Conservation (phyloP, 73 alveolate species). For the Stentor roeselii region DNA sequence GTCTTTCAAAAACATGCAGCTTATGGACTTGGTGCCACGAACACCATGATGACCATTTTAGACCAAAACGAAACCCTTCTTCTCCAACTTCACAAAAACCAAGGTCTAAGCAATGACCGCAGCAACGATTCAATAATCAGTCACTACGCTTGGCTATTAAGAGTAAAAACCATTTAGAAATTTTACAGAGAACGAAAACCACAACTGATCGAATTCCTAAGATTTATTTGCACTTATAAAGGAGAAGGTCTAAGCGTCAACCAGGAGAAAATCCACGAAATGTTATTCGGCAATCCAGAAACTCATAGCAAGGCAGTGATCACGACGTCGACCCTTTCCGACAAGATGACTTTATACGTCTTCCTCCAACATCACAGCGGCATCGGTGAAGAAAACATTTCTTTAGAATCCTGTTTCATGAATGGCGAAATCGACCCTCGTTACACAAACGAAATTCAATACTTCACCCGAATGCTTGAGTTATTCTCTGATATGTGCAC, state of each 20-base stretch:
- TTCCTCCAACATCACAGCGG: background rate
- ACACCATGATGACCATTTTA: constrained; percentile 14
- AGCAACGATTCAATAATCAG: background rate
- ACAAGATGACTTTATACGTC: background rate
- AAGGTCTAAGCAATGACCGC: background rate
- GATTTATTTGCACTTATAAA: constrained; percentile 5
- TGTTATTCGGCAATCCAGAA: background rate
- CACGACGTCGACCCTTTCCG: background rate
- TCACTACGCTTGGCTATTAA: background rate
- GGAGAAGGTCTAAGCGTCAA: constrained; percentile 27
- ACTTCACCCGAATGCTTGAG: constrained; percentile 25
- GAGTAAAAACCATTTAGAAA: background rate
- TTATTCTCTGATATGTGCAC: constrained; percentile 13
- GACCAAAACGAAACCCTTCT: constrained; percentile 18
- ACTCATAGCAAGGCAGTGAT: background rate
- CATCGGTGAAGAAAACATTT: constrained; percentile 19
- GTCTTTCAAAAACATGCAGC: background rate
- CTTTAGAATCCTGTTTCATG: constrained; percentile 1
- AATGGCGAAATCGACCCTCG: constrained; percentile 1
- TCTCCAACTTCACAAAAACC: constrained; percentile 16
- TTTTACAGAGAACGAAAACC: constrained; percentile 22
- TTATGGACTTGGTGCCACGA: constrained; percentile 19
- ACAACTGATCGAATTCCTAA: constrained; percentile 10
- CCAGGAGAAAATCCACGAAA: constrained; percentile 10
- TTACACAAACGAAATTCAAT: background rate